Evolutionary conservation across 2,329 filamentous ascomycete species (phyloP).

Genomic region (Polytolypa hystricis): DNA sequence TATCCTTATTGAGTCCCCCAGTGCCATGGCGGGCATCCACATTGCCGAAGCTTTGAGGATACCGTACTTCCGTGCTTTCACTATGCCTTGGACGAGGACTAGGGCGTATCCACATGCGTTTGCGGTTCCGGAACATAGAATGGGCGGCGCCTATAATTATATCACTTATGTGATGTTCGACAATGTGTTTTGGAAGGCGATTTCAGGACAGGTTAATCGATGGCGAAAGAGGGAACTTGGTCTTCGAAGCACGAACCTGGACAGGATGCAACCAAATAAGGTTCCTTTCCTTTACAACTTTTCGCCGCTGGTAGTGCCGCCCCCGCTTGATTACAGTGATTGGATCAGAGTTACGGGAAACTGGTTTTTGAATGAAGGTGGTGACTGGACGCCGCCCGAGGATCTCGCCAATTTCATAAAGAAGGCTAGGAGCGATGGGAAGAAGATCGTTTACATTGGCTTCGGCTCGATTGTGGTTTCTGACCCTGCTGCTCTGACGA

Average conservation of each 20-base stretch:
- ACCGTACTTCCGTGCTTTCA: constrained; percentile 94
- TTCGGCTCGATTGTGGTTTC: constrained; percentile 94
- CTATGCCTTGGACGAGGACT: constrained; percentile 97
- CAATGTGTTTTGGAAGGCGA: constrained; percentile 91
- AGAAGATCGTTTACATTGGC: constrained; percentile 92
- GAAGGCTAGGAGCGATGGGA: constrained; percentile 67
- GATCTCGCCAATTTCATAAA: constrained; percentile 73
- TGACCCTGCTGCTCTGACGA: constrained; percentile 77
- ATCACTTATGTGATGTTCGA: constrained; percentile 95
- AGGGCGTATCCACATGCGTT: constrained; percentile 95
- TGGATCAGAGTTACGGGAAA: constrained; percentile 97
- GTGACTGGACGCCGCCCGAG: constrained; percentile 59
- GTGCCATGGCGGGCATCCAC: constrained; percentile 94
- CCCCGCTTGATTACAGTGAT: constrained; percentile 88
- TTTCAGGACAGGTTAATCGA: constrained; percentile 77
- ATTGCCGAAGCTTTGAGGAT: constrained; percentile 88
- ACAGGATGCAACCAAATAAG: constrained; percentile 91
- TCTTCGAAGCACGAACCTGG: constrained; percentile 67
- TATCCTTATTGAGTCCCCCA: constrained; percentile 86
- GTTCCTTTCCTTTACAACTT: constrained; percentile 99
- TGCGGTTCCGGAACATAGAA: constrained; percentile 80
- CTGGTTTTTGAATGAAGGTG: constrained; percentile 83
- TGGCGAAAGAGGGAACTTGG: constrained; percentile 78
- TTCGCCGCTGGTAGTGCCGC: constrained; percentile 83
- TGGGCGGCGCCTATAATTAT: constrained; percentile 91